Evolutionary conservation across 1,139 yeast species (phyloP), one percentile per base, ranked within the genome.

Genomic region (Zygoascus hellenicus): DNA sequence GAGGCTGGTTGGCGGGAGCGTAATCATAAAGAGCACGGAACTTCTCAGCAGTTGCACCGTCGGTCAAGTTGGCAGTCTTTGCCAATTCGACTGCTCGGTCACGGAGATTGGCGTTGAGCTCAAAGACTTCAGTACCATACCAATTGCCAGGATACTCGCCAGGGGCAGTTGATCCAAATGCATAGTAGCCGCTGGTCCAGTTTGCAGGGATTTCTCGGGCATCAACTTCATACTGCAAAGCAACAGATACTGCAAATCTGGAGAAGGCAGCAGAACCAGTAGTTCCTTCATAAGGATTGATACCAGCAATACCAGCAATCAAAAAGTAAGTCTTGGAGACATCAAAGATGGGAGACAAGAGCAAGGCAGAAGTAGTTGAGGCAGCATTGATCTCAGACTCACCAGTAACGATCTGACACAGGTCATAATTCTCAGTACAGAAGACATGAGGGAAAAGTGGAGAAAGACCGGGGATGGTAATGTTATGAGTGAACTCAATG

Each of bases 341-440:
- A 59, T 81, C 83, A 54, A 81, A 80, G 51, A 70, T 59, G 36
- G 83, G 80, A 48, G 72, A 70, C 61, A 78, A 68, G 10, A 76
- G 61, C 53, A 81, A 65, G 3, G 86, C 80, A 46, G 77, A 70
- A 51, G 80, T 63, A 34, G 84, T 71, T 35, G 80, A 56, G 22
- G 86, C 86, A 38, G 87, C 86, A 58, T 81, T 81, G 57, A 79
- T 76, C 61, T 80, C 85, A 53, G 81, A 83, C 65, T 81, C 86
- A 49, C 86, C 87, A 13, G 83, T 78, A 42, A 83, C 78, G 50
- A 80, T 62, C 59, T 79, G 81, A 67, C 85, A 80, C 37, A 81
- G 64, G 30, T 77, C 66, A 63, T 72, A 77, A 64, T 77, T 70
- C 38, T 68, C 59, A 44, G 74, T 72, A 64, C 86, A 80, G 65